phyloP scores from a whole-genome alignment of 176 grass and related monocot genomes.

The Musa acuminata region DNA sequence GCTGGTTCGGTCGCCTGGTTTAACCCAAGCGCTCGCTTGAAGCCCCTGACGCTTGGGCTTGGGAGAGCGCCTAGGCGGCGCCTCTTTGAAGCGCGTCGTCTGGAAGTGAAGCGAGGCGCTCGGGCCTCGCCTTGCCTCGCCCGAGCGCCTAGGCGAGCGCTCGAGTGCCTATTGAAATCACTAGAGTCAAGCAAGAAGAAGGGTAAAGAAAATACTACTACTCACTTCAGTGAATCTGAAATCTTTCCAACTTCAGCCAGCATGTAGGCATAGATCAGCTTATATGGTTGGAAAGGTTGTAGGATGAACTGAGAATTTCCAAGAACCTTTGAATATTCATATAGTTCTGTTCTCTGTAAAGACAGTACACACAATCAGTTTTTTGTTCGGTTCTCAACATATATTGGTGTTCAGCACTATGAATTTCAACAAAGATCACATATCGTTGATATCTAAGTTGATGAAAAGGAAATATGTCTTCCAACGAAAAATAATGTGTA shows the following conservation, averaged over 20 bases:
- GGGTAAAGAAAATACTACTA: slow-evolving; percentile 23
- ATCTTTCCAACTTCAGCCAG: slow-evolving; percentile 84
- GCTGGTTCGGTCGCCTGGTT: too few species aligned
- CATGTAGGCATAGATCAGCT: slow-evolving; percentile 96
- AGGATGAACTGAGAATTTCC: slow-evolving; percentile 96
- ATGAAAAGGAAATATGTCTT: neutral
- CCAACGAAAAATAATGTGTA: neutral
- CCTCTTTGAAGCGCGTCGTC: too few species aligned
- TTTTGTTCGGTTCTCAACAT: neutral
- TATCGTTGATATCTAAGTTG: neutral
- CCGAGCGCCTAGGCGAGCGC: too few species aligned
- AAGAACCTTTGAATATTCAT: slow-evolving; percentile 93
- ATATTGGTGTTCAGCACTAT: too few species aligned
- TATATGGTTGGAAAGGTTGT: slow-evolving; percentile 86
- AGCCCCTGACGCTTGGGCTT: too few species aligned
- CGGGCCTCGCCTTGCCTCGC: too few species aligned
- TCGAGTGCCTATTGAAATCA: too few species aligned
- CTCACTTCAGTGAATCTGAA: slow-evolving; percentile 77
- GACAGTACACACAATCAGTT: neutral
- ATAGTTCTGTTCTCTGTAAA: slow-evolving; percentile 82
- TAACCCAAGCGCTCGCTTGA: too few species aligned
- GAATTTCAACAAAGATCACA: neutral
- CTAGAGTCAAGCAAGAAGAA: neutral
- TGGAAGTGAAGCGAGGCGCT: too few species aligned
- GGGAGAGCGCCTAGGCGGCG: too few species aligned